Base-by-base conservation (phyloP, 176 grass and related monocot species). In the Rhynchospora breviuscula region DNA sequence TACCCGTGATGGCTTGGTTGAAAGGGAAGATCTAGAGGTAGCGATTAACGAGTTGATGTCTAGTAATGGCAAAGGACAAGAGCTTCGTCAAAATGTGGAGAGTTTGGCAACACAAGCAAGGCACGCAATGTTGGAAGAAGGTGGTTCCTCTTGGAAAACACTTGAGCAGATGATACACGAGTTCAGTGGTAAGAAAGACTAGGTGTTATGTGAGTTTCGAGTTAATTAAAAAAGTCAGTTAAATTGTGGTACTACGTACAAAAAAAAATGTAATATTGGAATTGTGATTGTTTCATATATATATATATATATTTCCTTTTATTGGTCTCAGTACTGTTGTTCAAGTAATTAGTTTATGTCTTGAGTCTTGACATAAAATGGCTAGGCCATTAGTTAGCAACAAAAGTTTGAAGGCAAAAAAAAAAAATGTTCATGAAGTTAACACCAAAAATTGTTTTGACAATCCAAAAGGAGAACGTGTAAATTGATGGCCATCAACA, bases 1-100 rank as follows among this genome's bases (percentile, higher is more conserved):
- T n/a, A 80, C 78, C 48, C 48, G 53, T 29, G 78, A 80, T 15
- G 78, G 78, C 11, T 80, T 80, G 78, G 78, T 80, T 43, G 6
- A n/a, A 13, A 60, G 52, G 5, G 31, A 80, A 13, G 78, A 80
- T 62, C 14, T 80, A 21, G 29, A 58, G n/a, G 35, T 0, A 29
- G 52, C 1, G 4, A 60, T 80, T 58, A 8, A 22, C 62, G 78
- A 62, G 58, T 80, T 80, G 78, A 60, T 80, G 33, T 25, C 6
- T 5, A 18, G 13, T 57, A 10, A 35, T 5, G 49, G 29, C 18
- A 58, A 79, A 79, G 13, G 49, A 4, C 19, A 58, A 54, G 74
- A 35, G 2, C 47, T 79, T 7, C 47, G 12, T 58, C 21, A 3
- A 79, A 79, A 79, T 79, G 49, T 79, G 22, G 3, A 79, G 23